Evolutionary conservation across 768 basidiomycete genomes (phyloP).

Genomic region (Boletus coccyginus): DNA sequence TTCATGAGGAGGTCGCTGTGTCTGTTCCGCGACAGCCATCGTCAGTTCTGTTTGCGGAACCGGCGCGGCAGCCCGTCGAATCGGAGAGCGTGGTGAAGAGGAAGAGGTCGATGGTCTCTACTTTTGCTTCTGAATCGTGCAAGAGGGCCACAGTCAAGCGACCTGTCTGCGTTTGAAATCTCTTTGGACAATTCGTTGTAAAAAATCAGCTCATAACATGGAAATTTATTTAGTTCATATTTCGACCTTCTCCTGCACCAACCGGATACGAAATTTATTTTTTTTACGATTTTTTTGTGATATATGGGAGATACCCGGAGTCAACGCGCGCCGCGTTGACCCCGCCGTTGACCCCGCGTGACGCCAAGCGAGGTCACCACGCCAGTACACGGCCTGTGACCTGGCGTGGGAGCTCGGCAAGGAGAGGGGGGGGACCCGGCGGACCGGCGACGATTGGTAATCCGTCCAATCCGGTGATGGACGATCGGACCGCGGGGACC

Average conservation of each 20-base stretch:
- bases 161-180: slow-evolving; percentile 13
- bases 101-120: slow-evolving; percentile 4
- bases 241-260: background rate
- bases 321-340: no score
- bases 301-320: no score
- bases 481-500: no score
- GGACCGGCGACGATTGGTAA: no score
- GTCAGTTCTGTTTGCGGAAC: background rate
- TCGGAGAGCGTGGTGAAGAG: slow-evolving; percentile 1
- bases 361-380: no score
- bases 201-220: background rate
- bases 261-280: background rate
- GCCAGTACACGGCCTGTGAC: no score
- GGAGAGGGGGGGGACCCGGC: no score
- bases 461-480: no score
- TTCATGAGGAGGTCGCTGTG: background rate
- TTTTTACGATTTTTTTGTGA: background rate
- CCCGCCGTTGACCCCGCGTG: no score
- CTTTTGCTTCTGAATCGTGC: slow-evolving; percentile 4
- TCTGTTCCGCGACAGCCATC: background rate
- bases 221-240: background rate
- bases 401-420: no score
- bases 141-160: slow-evolving; percentile 16
- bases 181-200: background rate
- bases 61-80: background rate